phyloP scores from a whole-genome alignment of 2,329 filamentous ascomycete species.

The Trichoderma koningiopsis region DNA sequence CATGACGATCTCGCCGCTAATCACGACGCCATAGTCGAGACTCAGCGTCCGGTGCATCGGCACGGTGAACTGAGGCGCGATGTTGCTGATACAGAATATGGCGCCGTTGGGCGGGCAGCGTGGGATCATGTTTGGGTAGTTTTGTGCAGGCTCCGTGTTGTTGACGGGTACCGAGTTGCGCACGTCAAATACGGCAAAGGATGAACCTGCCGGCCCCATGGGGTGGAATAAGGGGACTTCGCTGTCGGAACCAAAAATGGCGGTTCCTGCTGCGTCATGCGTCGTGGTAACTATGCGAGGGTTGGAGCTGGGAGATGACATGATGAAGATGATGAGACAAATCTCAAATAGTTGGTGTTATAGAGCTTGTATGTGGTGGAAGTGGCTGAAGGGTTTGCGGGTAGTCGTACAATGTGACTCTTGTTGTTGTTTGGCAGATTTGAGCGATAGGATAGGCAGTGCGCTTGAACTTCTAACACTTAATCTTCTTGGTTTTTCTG shows the following conservation, averaged over 20 bases:
- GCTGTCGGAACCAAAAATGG: conserved; percentile 39
- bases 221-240: conserved; percentile 34
- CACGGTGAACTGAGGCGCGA: conserved; percentile 34
- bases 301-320: conserved; percentile 8
- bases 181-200: conserved; percentile 39
- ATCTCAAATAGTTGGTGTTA: too few relatives aligned
- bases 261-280: conserved; percentile 36
- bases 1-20: conserved; percentile 45
- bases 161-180: conserved; percentile 37
- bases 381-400: too few relatives aligned
- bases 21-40: conserved; percentile 45
- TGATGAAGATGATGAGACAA: background rate
- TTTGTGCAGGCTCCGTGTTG: conserved; percentile 31
- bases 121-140: conserved; percentile 34
- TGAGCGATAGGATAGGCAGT: background rate
- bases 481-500: background rate
- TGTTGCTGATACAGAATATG: conserved; percentile 40
- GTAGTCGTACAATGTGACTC: too few relatives aligned
- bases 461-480: background rate
- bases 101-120: conserved; percentile 41
- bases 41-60: conserved; percentile 48
- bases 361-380: too few relatives aligned
- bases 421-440: background rate
- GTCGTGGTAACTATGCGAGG: conserved; percentile 38
- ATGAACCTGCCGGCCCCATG: conserved; percentile 36